Conservation (phyloP, 805 yeast genomes). For the Brettanomyces sp. region DNA sequence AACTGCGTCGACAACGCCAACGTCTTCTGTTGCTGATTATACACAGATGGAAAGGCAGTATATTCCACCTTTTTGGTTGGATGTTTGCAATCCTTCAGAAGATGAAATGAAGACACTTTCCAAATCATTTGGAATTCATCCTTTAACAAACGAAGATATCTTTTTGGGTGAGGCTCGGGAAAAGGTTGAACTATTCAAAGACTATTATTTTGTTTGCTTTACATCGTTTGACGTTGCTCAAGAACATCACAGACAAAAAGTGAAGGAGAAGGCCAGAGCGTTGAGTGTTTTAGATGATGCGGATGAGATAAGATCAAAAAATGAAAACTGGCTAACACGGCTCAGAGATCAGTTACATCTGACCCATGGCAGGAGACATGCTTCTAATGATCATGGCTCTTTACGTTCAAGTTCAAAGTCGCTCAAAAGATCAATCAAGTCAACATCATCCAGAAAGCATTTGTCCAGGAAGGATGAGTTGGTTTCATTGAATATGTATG, state of each 20-base stretch:
- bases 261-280: constrained; percentile 14
- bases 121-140: constrained; percentile 90
- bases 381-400: not conserved
- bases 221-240: constrained; percentile 74
- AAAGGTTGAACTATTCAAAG: constrained; percentile 85
- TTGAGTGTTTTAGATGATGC: constrained; percentile 11
- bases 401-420: constrained; percentile 3
- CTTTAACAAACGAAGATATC: constrained; percentile 92
- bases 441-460: constrained; percentile 13
- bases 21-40: constrained; percentile 1
- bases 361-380: not conserved
- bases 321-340: constrained; percentile 7
- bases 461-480: constrained; percentile 41
- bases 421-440: constrained; percentile 4
- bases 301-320: constrained; percentile 10
- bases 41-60: constrained; percentile 2
- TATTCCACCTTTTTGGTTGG: constrained; percentile 76
- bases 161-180: constrained; percentile 90
- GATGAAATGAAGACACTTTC: constrained; percentile 91
- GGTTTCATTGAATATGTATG: constrained; percentile 86
- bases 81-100: constrained; percentile 86
- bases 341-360: constrained; percentile 6
- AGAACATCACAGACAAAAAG: constrained; percentile 41
- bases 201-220: constrained; percentile 88
- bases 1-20: constrained; percentile 1